phyloP scores from a whole-genome alignment of 495 filamentous ascomycete species.

The Mycothermus thermophilus region DNA sequence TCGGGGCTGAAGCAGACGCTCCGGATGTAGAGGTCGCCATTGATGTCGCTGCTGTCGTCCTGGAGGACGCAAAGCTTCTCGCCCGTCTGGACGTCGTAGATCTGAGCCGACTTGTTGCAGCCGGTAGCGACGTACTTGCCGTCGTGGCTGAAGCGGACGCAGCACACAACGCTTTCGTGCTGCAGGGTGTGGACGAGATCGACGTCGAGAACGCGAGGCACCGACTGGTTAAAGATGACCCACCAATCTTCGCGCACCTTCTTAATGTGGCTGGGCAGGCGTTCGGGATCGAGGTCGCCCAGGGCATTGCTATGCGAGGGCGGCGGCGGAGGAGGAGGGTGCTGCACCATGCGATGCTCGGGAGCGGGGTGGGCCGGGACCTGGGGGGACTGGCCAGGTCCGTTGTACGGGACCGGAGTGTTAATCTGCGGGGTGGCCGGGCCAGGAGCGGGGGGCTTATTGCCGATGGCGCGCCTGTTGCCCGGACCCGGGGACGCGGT shows the following conservation, averaged over 20 bases:
- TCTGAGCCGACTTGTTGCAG: conserved; percentile 79
- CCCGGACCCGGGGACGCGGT: conserved; percentile 78
- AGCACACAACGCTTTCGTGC: conserved; percentile 84
- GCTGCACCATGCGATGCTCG: conserved; percentile 27
- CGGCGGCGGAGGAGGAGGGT: conserved; percentile 31
- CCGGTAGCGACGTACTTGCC: conserved; percentile 82
- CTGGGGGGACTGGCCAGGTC: conserved; percentile 69
- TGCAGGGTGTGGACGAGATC: conserved; percentile 74
- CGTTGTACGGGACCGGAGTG: conserved; percentile 68
- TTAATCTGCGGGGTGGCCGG: conserved; percentile 86
- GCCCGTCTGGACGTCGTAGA: conserved; percentile 71
- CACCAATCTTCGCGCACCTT: conserved; percentile 78
- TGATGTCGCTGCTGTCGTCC: conserved; percentile 71
- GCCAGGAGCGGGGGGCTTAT: conserved; percentile 46
- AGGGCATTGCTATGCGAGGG: conserved; percentile 55
- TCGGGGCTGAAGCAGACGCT: conserved; percentile 91
- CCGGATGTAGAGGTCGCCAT: conserved; percentile 76
- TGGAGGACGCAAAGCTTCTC: conserved; percentile 66
- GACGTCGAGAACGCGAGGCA: conserved; percentile 72
- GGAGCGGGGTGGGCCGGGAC: conserved; percentile 67
- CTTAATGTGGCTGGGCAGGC: conserved; percentile 68
- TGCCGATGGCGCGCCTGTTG: conserved; percentile 45
- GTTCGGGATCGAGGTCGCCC: conserved; percentile 75
- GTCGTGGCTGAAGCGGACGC: conserved; percentile 78
- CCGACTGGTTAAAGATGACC: conserved; percentile 75